These are phyloP conservation scores for Niebla homalea DNA, from an alignment of 495 filamentous ascomycete genomes.

Conservation along the genomic window DNA sequence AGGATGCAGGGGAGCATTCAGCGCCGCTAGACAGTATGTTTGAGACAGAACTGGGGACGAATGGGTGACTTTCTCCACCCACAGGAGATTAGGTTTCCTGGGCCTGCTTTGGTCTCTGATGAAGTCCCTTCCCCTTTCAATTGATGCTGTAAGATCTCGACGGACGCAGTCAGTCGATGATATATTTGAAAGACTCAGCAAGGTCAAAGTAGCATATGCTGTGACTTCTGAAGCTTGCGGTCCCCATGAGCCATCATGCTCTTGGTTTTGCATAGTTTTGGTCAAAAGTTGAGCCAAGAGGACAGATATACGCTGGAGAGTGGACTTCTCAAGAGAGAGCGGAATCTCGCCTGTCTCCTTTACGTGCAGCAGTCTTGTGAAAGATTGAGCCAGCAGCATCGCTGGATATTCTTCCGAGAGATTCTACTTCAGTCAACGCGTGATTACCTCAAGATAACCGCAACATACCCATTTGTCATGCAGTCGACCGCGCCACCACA, in stretches of 20 bases:
- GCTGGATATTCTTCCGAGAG: slow-evolving; percentile 11
- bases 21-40: slow-evolving; percentile 25
- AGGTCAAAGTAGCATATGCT: slow-evolving; percentile 17
- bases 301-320: no score
- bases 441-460: not conserved
- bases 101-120: not conserved
- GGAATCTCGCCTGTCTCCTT: slow-evolving; percentile 11
- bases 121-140: slow-evolving; percentile 10
- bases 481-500: slow-evolving; percentile 15
- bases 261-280: slow-evolving; percentile 13
- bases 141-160: slow-evolving; percentile 9
- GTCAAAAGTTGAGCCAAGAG: not conserved
- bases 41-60: slow-evolving; percentile 18
- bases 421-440: slow-evolving; percentile 12
- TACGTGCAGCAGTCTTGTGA: slow-evolving; percentile 12
- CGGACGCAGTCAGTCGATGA: slow-evolving; percentile 7
- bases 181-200: slow-evolving; percentile 8
- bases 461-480: slow-evolving; percentile 20
- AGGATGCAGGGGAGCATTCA: slow-evolving; percentile 1
- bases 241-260: slow-evolving; percentile 22
- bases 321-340: not conserved
- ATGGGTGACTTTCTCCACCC: slow-evolving; percentile 33
- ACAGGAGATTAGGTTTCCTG: slow-evolving; percentile 14
- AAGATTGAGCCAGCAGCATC: slow-evolving; percentile 15
- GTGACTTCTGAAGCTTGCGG: slow-evolving; percentile 16